Evolutionary conservation across 257 asterid genomes (phyloP).

Genomic region (Osmanthus fragrans): DNA sequence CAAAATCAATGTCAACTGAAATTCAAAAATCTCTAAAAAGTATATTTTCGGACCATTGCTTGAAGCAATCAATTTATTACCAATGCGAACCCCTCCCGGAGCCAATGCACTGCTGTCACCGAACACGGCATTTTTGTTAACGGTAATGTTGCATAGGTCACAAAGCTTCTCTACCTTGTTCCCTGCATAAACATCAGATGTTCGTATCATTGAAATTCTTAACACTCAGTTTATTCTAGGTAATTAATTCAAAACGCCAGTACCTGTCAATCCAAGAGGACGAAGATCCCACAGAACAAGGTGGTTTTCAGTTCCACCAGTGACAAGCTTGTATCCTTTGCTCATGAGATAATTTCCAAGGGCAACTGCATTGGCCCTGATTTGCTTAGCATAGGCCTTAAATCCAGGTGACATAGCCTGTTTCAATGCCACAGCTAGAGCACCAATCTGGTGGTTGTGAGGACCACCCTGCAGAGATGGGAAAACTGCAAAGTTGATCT

Average conservation of each 20-base stretch:
- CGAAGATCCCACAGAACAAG: slow-evolving; percentile 98
- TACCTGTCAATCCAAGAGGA: slow-evolving; percentile 96
- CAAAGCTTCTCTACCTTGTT: slow-evolving; percentile 96
- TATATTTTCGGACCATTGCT: too few relatives aligned
- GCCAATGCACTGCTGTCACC: slow-evolving; percentile 99
- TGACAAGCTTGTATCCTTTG: slow-evolving; percentile 81
- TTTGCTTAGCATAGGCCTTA: slow-evolving; percentile 90
- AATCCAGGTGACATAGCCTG: slow-evolving; percentile 80
- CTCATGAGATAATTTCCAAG: slow-evolving; percentile 76
- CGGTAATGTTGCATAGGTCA: slow-evolving; percentile 88
- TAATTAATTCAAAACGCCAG: neutral
- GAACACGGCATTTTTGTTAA: slow-evolving; percentile 95
- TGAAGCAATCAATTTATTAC: slow-evolving; percentile 38
- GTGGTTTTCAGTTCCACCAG: slow-evolving; percentile 95
- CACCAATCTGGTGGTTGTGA: slow-evolving; percentile 97
- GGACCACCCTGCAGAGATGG: slow-evolving; percentile 98
- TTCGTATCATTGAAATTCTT: neutral
- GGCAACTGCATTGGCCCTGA: slow-evolving; percentile 90
- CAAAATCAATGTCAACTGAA: too few relatives aligned
- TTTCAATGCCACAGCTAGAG: slow-evolving; percentile 92
- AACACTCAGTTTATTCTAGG: neutral
- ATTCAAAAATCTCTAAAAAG: too few relatives aligned
- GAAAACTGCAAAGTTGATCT: slow-evolving; percentile 89
- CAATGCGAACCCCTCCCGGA: slow-evolving; percentile 99
- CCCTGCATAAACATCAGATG: slow-evolving; percentile 46